Conservation (phyloP, 441 rosid genomes). For the Jatropha podagrica region DNA sequence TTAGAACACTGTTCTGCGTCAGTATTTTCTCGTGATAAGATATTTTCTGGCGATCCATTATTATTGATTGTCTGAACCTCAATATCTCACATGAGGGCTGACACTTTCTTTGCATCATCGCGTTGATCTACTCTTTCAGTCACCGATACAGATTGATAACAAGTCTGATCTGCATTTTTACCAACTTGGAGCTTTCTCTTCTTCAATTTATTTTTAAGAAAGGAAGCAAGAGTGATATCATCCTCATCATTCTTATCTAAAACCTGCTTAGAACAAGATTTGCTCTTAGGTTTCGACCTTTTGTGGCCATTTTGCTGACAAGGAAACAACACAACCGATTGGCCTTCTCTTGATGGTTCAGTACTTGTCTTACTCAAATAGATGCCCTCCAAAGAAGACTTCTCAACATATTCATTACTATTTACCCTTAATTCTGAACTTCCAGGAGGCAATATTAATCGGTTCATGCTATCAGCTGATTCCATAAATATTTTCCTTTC, state of each 20-base stretch:
- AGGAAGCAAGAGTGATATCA: constrained; percentile 29
- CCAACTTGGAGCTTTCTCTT: constrained; percentile 24
- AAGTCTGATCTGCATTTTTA: constrained; percentile 7
- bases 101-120: too few species aligned
- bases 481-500: constrained; percentile 3
- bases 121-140: neutral
- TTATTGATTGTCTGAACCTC: too few species aligned
- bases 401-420: constrained; percentile 14
- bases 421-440: constrained; percentile 14
- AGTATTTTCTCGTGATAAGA: too few species aligned
- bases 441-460: neutral
- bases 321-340: neutral
- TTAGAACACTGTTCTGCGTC: neutral
- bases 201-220: constrained; percentile 25
- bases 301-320: neutral
- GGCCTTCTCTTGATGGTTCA: neutral
- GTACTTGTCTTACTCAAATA: neutral
- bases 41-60: too few species aligned
- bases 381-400: neutral
- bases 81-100: too few species aligned
- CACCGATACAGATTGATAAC: neutral
- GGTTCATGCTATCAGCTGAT: neutral
- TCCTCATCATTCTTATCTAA: constrained; percentile 23
- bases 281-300: constrained; percentile 2
- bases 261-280: constrained; percentile 3